These are phyloP conservation scores for Cladobotryum mycophilum DNA, from an alignment of 2,329 filamentous ascomycete species.

Conservation along the genomic window DNA sequence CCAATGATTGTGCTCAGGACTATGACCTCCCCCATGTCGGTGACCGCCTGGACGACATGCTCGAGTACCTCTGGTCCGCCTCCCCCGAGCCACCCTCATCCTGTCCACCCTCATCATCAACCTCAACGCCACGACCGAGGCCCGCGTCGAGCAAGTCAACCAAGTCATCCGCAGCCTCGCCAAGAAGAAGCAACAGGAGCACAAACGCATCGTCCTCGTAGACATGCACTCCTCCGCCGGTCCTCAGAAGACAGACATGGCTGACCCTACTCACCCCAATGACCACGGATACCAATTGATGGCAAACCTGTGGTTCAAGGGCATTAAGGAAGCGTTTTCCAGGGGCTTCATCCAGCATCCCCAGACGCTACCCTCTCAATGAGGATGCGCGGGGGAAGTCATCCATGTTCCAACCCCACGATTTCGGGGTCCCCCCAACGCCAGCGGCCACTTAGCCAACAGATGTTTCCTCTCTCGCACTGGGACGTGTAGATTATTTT, in stretches of 20 bases:
- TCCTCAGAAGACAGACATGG: constrained; percentile 26
- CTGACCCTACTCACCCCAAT: constrained; percentile 34
- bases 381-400: no score
- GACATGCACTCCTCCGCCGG: constrained; percentile 33
- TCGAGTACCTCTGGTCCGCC: constrained; percentile 27
- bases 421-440: no score
- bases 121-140: constrained; percentile 21
- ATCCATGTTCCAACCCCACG: no score
- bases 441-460: no score
- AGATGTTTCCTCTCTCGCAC: no score
- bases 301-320: constrained; percentile 31
- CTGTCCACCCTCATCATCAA: constrained; percentile 34
- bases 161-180: constrained; percentile 25
- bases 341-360: no score
- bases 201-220: constrained; percentile 29
- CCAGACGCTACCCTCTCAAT: no score
- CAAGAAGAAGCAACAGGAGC: constrained; percentile 17
- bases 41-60: constrained; percentile 28
- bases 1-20: constrained; percentile 36
- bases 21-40: constrained; percentile 24
- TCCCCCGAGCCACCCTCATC: constrained; percentile 29
- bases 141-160: constrained; percentile 28
- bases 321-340: constrained; percentile 12
- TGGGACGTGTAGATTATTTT: no score
- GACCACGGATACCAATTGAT: constrained; percentile 36